These are phyloP conservation scores for Casuarina equisetifolia DNA, from an alignment of 306 rosid species.

Conservation along the genomic window DNA sequence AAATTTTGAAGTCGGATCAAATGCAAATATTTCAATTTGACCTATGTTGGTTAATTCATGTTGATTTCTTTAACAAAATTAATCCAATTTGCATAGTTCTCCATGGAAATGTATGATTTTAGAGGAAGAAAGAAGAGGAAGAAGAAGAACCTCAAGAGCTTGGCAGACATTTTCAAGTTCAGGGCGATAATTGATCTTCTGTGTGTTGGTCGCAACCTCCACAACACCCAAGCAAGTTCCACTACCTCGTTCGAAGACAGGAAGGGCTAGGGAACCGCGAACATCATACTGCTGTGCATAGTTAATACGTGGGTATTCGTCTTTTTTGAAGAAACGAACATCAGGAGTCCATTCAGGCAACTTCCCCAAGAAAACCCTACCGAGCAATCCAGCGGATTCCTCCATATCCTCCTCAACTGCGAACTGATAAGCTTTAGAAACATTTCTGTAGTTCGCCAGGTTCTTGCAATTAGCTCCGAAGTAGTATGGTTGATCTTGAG, in stretches of 20 bases:
- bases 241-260: slow-evolving; percentile 46
- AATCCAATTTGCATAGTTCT: no score
- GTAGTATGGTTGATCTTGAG: slow-evolving; percentile 23
- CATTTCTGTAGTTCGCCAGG: slow-evolving; percentile 18
- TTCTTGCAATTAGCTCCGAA: slow-evolving; percentile 13
- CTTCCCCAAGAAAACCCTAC: slow-evolving; percentile 19
- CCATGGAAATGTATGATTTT: no score
- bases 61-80: no score
- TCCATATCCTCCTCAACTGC: slow-evolving; percentile 19
- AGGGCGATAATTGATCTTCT: slow-evolving; percentile 33
- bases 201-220: slow-evolving; percentile 38
- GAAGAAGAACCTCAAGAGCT: slow-evolving; percentile 41
- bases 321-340: slow-evolving; percentile 42
- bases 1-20: no score
- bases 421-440: slow-evolving; percentile 18
- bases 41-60: no score
- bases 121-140: not conserved
- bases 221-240: slow-evolving; percentile 52
- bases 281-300: slow-evolving; percentile 25
- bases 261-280: slow-evolving; percentile 50
- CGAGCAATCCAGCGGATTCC: slow-evolving; percentile 13
- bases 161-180: slow-evolving; percentile 43
- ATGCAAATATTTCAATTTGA: no score
- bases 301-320: slow-evolving; percentile 38
- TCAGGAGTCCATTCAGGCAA: slow-evolving; percentile 37